Conservation (phyloP, 352 stramenopile genomes). For the Pythium folliculosum region DNA sequence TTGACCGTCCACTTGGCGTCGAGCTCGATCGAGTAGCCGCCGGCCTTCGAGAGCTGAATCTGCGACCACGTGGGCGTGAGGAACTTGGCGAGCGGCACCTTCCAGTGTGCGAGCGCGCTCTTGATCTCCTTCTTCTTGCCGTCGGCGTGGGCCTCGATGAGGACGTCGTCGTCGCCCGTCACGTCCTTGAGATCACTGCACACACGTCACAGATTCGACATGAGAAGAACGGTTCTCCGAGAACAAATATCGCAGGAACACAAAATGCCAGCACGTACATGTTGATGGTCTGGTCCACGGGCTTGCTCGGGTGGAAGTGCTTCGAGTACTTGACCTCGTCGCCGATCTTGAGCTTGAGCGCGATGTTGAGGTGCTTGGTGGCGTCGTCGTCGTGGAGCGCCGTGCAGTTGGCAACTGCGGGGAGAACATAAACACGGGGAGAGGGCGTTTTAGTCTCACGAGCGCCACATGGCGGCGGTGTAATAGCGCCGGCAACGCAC, state of each 20-base stretch:
- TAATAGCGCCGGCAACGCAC: neutral
- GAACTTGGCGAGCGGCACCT: slow-evolving; percentile 20
- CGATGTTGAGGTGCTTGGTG: slow-evolving; percentile 11
- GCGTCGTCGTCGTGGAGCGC: slow-evolving; percentile 11
- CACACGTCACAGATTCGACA: slow-evolving; percentile 6
- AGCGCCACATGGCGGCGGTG: neutral
- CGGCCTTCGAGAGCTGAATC: slow-evolving; percentile 1
- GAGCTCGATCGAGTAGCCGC: slow-evolving; percentile 17
- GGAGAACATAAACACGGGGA: neutral
- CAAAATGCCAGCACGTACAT: slow-evolving; percentile 30
- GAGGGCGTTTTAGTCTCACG: neutral
- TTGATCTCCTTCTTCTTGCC: slow-evolving; percentile 35
- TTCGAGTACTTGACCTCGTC: slow-evolving; percentile 20
- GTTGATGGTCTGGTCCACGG: slow-evolving; percentile 44
- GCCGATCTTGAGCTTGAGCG: slow-evolving; percentile 23
- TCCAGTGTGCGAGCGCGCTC: slow-evolving; percentile 7
- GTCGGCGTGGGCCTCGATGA: slow-evolving; percentile 50
- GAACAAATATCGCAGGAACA: neutral
- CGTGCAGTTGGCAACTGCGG: neutral
- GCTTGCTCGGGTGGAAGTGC: slow-evolving; percentile 11
- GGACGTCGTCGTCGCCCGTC: slow-evolving; percentile 32
- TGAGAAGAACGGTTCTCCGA: slow-evolving; percentile 1
- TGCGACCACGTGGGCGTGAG: slow-evolving; percentile 6
- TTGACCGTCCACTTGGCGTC: slow-evolving; percentile 24
- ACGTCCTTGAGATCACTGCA: slow-evolving; percentile 41